Evolutionary conservation across 1,139 yeast genomes (phyloP), one percentile per base, ranked within the genome.

Genomic region (Ogataea hybrid): DNA sequence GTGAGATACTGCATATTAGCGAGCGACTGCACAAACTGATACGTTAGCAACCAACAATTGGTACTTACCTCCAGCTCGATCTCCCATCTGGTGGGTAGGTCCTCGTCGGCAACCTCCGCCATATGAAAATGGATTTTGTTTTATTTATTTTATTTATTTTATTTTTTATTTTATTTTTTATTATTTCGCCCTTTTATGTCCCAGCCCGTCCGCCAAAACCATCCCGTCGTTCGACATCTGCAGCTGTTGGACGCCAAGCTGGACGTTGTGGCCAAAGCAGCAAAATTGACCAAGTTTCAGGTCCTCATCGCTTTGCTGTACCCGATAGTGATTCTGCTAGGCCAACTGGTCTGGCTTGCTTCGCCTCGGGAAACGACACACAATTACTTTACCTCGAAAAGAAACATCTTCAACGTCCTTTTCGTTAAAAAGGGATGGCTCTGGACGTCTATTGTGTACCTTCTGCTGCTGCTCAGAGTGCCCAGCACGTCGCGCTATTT

Each of bases 371-470:
- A 54, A 33, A 46, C 53, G 23, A 73, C 70, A 39, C 63, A 68
- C 60, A 77, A 75, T 56, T 78, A 77, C 58, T 84, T 81, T 62
- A 77, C 83, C 43, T 66, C 76, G 46, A 84, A 82, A 59, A 64
- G 72, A 32, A 85, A 85, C 60, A 35, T 89, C 15, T 61, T 90
- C 48, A 92, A 92, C 62, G 74, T 73, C 25, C 40, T 74, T 4
- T 85, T 92, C 60, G 96, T 90, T 32, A 92, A 92, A 57, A 72
- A 72, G 31, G 97, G 97, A 3, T 92, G 98, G 98, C 73, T 79
- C 12, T 92, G 97, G 97, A 89, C 96, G 1, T 73, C 89, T 0
- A 5, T 73, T 4, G 69, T 70, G 5, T 74, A 63, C 32, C 47
- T 57, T 47, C 49, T 58, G 46, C 48, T 64, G 35, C 32, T 54